Evolutionary conservation across 1,284 basidiomycete genomes (phyloP).

Genomic region (Apiotrichum brassicae): DNA sequence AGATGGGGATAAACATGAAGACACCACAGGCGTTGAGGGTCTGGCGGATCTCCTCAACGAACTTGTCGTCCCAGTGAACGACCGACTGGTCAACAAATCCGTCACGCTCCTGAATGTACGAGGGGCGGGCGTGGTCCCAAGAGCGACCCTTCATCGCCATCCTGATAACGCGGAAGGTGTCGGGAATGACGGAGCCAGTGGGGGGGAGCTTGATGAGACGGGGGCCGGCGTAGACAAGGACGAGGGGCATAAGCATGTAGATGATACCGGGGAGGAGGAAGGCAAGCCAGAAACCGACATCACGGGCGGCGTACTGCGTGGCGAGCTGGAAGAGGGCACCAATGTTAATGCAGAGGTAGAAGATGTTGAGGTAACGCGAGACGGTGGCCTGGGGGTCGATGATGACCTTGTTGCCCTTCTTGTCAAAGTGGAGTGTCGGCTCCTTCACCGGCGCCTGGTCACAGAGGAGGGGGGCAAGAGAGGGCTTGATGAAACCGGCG

Average conservation of each 20-base stretch:
- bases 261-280: conserved; percentile 49
- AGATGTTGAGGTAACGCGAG: conserved; percentile 35
- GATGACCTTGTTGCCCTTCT: conserved; percentile 41
- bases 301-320: conserved; percentile 38
- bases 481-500: conserved; percentile 45
- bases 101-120: conserved; percentile 36
- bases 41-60: conserved; percentile 49
- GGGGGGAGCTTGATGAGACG: conserved; percentile 47
- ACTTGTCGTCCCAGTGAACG: conserved; percentile 50
- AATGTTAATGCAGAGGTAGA: conserved; percentile 42
- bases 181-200: conserved; percentile 48
- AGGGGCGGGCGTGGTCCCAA: conserved; percentile 49
- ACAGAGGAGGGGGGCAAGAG: conserved; percentile 40
- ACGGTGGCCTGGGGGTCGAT: conserved; percentile 42
- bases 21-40: conserved; percentile 49
- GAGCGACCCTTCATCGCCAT: conserved; percentile 29
- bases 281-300: conserved; percentile 47
- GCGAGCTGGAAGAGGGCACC: conserved; percentile 43
- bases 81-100: conserved; percentile 33
- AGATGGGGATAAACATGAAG: conserved; percentile 49
- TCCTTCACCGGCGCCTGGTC: conserved; percentile 43
- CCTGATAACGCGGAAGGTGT: conserved; percentile 37
- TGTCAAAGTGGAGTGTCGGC: conserved; percentile 27
- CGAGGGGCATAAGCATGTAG: conserved; percentile 47
- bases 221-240: conserved; percentile 45